phyloP scores from a whole-genome alignment of 495 filamentous ascomycete species.

The Aspergillus avenaceus region DNA sequence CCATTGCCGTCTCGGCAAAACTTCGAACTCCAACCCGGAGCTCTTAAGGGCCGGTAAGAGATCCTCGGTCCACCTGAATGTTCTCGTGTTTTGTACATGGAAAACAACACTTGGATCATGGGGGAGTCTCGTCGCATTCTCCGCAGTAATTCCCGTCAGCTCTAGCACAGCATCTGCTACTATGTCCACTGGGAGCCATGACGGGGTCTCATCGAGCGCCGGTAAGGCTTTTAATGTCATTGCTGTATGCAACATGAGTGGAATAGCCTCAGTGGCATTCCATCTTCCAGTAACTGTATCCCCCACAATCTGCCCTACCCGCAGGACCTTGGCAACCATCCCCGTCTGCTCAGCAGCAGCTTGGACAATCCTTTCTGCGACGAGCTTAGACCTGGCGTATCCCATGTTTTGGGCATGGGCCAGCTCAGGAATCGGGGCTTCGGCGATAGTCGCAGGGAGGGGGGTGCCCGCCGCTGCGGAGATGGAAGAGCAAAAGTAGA shows the following conservation, averaged over 20 bases:
- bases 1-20: constrained; percentile 45
- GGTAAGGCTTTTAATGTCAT: constrained; percentile 49
- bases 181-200: constrained; percentile 43
- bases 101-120: constrained; percentile 36
- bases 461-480: constrained; percentile 39
- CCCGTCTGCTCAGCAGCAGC: constrained; percentile 35
- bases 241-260: constrained; percentile 54
- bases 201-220: constrained; percentile 49
- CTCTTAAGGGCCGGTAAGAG: constrained; percentile 47
- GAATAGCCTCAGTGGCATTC: constrained; percentile 62
- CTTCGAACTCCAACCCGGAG: constrained; percentile 40
- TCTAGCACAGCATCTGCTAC: constrained; percentile 25
- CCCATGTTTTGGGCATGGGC: constrained; percentile 48
- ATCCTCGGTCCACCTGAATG: constrained; percentile 50
- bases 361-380: constrained; percentile 52
- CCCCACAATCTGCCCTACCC: constrained; percentile 63
- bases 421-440: constrained; percentile 45
- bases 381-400: constrained; percentile 60
- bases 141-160: constrained; percentile 16
- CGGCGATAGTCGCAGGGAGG: constrained; percentile 35
- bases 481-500: constrained; percentile 61
- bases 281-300: constrained; percentile 53
- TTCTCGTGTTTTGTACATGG: constrained; percentile 46
- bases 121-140: not conserved
- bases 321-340: constrained; percentile 36